Evolutionary conservation across 1,139 yeast genomes (phyloP).

Genomic region (Pichia sp.): DNA sequence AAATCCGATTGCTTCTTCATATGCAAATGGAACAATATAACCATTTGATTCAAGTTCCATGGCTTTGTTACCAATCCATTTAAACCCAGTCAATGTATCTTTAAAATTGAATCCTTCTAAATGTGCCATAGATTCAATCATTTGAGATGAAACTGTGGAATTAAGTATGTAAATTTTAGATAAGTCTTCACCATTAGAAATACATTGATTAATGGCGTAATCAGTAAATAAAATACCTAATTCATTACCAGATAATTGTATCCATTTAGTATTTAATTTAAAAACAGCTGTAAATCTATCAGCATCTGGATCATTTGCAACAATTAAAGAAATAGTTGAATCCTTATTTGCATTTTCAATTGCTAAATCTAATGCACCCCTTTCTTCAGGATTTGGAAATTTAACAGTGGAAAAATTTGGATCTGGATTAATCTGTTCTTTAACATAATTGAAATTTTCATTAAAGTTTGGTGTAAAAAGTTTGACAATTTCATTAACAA

Average conservation of each 20-base stretch:
- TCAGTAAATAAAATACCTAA: conserved; percentile 80
- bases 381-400: conserved; percentile 95
- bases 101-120: conserved; percentile 53
- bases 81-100: conserved; percentile 92
- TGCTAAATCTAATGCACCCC: conserved; percentile 79
- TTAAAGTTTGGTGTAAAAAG: not conserved
- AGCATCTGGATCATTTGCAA: conserved; percentile 96
- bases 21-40: conserved; percentile 74
- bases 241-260: conserved; percentile 85
- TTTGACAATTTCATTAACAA: conserved; percentile 30
- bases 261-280: conserved; percentile 50
- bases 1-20: conserved; percentile 93
- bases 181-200: conserved; percentile 21
- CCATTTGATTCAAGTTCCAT: conserved; percentile 63
- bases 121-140: conserved; percentile 65
- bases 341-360: conserved; percentile 49
- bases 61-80: conserved; percentile 94
- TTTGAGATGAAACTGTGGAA: conserved; percentile 88
- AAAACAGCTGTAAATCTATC: conserved; percentile 82
- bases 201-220: conserved; percentile 35
- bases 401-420: conserved; percentile 79
- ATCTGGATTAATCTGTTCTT: conserved; percentile 66
- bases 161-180: conserved; percentile 57
- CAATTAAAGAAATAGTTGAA: conserved; percentile 44
- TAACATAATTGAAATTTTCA: conserved; percentile 33